phyloP scores from a whole-genome alignment of 345 rosid genomes.

The Moringa oleifera region DNA sequence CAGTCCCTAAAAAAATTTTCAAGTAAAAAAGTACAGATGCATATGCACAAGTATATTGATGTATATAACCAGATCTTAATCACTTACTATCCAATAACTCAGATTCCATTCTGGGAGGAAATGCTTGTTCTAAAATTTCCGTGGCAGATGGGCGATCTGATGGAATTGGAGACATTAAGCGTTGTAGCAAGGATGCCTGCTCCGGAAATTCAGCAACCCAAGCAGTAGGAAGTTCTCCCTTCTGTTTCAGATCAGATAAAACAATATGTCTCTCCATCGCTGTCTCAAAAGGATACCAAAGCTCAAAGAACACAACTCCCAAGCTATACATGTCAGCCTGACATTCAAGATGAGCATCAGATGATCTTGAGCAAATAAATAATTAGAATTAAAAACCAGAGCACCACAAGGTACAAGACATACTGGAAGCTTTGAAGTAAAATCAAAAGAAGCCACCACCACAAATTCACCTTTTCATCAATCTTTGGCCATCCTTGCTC shows the following conservation, averaged over 20 bases:
- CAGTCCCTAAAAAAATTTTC: background rate
- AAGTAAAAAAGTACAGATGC: background rate
- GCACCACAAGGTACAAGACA: constrained; percentile 5
- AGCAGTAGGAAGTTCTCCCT: constrained; percentile 73
- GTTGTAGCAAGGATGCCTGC: constrained; percentile 70
- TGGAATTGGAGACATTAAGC: constrained; percentile 86
- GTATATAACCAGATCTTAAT: constrained; percentile 2
- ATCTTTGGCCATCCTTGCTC: constrained; percentile 99
- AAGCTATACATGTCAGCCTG: constrained; percentile 99
- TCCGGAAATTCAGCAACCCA: constrained; percentile 87
- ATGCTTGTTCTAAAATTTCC: constrained; percentile 71
- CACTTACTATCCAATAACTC: constrained; percentile 83
- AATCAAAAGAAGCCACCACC: constrained; percentile 12
- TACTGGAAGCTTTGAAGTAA: constrained; percentile 12
- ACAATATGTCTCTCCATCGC: constrained; percentile 84
- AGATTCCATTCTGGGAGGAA: constrained; percentile 92
- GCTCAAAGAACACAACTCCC: constrained; percentile 92
- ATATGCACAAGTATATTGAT: background rate
- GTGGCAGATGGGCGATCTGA: constrained; percentile 96
- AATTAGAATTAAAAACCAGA: constrained; percentile 4
- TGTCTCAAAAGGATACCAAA: constrained; percentile 93
- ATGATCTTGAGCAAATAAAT: constrained; percentile 8
- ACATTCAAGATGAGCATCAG: constrained; percentile 18
- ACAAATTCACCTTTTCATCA: constrained; percentile 77
- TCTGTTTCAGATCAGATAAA: constrained; percentile 75